These are phyloP conservation scores for Rhizopogon sp. DNA, from an alignment of 768 basidiomycete species.

Conservation along the genomic window DNA sequence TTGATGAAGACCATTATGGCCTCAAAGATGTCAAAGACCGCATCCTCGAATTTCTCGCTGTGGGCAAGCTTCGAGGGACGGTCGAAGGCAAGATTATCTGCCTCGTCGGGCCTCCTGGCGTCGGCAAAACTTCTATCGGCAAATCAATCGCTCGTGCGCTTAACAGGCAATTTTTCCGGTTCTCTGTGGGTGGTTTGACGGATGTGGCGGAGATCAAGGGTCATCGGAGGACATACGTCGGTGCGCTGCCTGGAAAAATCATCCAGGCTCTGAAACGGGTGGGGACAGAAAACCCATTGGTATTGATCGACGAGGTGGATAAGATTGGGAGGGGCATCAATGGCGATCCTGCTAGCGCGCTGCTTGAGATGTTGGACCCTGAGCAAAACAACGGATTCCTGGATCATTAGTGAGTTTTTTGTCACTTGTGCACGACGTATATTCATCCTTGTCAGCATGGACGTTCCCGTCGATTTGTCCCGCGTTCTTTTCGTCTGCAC, in stretches of 20 bases:
- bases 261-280: conserved; percentile 92
- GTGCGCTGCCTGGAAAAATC: conserved; percentile 91
- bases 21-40: conserved; percentile 89
- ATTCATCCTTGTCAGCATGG: conserved; percentile 55
- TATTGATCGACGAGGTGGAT: conserved; percentile 94
- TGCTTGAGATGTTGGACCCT: conserved; percentile 91
- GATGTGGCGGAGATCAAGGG: conserved; percentile 99
- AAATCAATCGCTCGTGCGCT: conserved; percentile 92
- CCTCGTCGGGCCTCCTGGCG: conserved; percentile 94
- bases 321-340: conserved; percentile 91
- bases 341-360: conserved; percentile 87
- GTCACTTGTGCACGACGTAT: not conserved
- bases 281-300: conserved; percentile 90
- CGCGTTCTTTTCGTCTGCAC: conserved; percentile 98
- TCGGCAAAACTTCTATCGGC: conserved; percentile 95
- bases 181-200: conserved; percentile 93
- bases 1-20: conserved; percentile 96
- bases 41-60: conserved; percentile 93
- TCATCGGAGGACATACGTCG: conserved; percentile 94
- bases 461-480: conserved; percentile 94
- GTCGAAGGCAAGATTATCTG: conserved; percentile 98
- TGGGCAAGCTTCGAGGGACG: conserved; percentile 89
- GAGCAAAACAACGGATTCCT: conserved; percentile 94
- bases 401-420: conserved; percentile 79
- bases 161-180: conserved; percentile 90